Conservation (phyloP, 768 basidiomycete genomes). For the Tulasnella sp. region DNA sequence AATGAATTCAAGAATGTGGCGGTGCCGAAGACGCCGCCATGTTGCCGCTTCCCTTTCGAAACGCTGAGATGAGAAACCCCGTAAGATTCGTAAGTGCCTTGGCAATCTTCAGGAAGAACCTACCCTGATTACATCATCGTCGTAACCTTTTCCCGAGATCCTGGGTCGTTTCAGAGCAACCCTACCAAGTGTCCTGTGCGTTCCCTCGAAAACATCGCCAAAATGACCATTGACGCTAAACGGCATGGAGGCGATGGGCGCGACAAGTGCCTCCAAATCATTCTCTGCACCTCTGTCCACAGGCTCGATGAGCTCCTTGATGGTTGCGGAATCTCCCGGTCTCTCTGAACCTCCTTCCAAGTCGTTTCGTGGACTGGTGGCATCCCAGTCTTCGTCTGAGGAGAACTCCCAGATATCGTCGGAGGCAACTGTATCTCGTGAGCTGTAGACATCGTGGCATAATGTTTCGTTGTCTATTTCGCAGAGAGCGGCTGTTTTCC, state of each 20-base stretch:
- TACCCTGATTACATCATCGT: background rate
- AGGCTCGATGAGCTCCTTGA: no score
- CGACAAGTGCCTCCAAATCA: background rate
- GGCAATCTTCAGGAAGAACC: background rate
- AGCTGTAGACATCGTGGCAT: no score
- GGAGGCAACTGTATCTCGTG: no score
- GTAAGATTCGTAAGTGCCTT: background rate
- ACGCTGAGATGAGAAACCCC: background rate
- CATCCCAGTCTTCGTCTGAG: no score
- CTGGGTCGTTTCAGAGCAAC: conserved; percentile 7
- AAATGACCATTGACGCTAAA: background rate
- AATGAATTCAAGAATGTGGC: background rate
- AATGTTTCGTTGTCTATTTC: no score
- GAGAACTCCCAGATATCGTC: no score
- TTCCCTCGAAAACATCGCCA: background rate
- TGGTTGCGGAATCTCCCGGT: no score
- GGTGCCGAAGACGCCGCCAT: background rate
- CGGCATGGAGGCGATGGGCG: background rate
- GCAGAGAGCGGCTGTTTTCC: background rate
- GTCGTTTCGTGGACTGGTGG: no score
- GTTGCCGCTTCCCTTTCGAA: background rate
- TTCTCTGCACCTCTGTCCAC: background rate
- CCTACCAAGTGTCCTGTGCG: background rate
- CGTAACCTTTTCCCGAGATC: background rate
- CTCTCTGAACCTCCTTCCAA: no score